phyloP scores from a whole-genome alignment of 2,329 filamentous ascomycete genomes.

The Aspergillus oerlinghausenensis region DNA sequence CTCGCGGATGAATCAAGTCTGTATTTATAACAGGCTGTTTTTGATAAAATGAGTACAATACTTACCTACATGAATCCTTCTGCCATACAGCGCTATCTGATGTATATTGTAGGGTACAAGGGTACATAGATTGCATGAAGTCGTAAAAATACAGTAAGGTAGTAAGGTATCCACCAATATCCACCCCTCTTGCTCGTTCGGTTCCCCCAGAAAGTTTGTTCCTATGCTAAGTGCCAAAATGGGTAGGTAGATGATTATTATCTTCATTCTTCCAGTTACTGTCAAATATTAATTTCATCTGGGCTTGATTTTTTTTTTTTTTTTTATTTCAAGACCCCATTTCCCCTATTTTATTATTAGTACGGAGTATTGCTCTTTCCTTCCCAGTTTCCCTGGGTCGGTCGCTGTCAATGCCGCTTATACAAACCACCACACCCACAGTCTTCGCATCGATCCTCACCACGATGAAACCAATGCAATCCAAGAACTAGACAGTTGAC shows the following conservation, averaged over 20 bases:
- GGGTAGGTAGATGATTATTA: slow-evolving; percentile 7
- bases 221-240: slow-evolving; percentile 16
- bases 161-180: neutral
- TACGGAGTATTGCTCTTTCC: neutral
- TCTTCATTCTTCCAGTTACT: neutral
- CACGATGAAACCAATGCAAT: neutral
- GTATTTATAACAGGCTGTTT: neutral
- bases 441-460: neutral
- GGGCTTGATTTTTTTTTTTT: no score
- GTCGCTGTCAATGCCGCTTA: neutral
- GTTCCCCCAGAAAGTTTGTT: slow-evolving; percentile 15
- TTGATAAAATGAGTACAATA: neutral
- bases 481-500: neutral
- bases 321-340: neutral
- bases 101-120: neutral
- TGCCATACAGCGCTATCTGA: neutral
- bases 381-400: neutral
- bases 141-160: neutral
- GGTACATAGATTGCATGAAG: neutral
- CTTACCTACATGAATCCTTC: neutral
- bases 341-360: neutral
- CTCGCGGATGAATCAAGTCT: neutral
- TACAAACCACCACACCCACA: neutral
- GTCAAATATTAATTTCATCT: neutral
- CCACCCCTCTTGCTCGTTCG: slow-evolving; percentile 12